Percentiles rank a stretch among this genome's conserved stretches.
Evolutionary conservation across 176 grass and related monocot genomes (phyloP).

Genomic region (Cenchrus americanus): DNA sequence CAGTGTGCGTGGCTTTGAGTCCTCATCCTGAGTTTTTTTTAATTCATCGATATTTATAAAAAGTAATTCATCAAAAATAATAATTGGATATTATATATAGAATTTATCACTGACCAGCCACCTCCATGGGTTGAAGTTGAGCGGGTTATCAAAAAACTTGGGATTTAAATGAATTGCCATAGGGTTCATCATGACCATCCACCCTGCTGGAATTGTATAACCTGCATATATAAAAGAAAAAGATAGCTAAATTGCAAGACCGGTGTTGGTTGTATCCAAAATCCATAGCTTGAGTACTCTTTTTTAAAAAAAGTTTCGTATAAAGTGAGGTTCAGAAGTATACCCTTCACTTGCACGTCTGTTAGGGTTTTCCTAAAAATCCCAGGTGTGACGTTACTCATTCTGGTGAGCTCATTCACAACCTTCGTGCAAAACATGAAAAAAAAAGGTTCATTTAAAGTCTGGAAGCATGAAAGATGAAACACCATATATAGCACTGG

Average conservation of each 20-base stretch:
- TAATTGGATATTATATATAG: too few species aligned
- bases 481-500: too few species aligned
- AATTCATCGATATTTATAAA: too few species aligned
- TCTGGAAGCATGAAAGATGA: too few species aligned
- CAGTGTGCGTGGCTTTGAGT: background rate
- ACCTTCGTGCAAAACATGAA: conserved; percentile 12
- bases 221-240: background rate
- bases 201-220: conserved; percentile 11
- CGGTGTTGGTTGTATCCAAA: too few species aligned
- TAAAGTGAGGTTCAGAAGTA: background rate
- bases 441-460: too few species aligned
- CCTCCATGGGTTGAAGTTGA: conserved; percentile 30
- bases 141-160: conserved; percentile 12
- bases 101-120: conserved; percentile 7
- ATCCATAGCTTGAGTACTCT: too few species aligned
- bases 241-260: too few species aligned
- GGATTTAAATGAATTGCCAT: conserved; percentile 20
- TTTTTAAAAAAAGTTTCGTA: too few species aligned
- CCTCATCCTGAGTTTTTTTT: background rate
- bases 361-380: conserved; percentile 13
- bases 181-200: conserved; percentile 25
- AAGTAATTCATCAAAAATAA: too few species aligned
- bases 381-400: conserved; percentile 17
- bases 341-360: conserved; percentile 34
- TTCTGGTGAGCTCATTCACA: conserved; percentile 27